Percentiles rank a stretch among this genome's conserved stretches.
These are phyloP conservation scores for Colletotrichum eremochloae DNA, from an alignment of 2,329 filamentous ascomycete genomes.

Conservation along the genomic window DNA sequence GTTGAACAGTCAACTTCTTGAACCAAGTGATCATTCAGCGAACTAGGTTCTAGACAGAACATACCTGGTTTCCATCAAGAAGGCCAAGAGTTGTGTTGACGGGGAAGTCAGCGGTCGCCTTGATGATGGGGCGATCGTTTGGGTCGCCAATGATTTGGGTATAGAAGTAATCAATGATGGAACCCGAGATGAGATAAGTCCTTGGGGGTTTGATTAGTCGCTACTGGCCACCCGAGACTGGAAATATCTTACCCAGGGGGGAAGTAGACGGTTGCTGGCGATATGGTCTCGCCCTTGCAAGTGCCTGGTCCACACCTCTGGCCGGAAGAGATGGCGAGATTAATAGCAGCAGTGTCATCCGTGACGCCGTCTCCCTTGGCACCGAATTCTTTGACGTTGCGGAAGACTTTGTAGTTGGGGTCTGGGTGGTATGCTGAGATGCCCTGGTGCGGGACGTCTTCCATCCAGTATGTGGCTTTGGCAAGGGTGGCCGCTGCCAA, in stretches of 20 bases:
- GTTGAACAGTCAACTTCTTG: background rate
- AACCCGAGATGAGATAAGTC: constrained; percentile 78
- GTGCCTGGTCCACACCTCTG: constrained; percentile 56
- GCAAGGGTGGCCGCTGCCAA: constrained; percentile 41
- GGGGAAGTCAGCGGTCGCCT: constrained; percentile 64
- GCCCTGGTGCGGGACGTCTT: constrained; percentile 61
- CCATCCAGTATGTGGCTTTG: constrained; percentile 56
- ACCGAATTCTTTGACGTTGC: constrained; percentile 63
- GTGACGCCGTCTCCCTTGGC: constrained; percentile 54
- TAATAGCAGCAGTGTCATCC: constrained; percentile 54
- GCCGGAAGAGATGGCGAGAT: constrained; percentile 53
- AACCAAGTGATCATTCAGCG: background rate
- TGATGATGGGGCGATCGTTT: constrained; percentile 66
- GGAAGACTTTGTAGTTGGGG: constrained; percentile 58
- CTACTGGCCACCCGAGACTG: background rate
- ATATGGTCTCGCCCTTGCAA: constrained; percentile 54
- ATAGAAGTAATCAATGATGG: constrained; percentile 83
- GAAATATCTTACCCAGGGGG: constrained; percentile 50
- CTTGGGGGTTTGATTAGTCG: constrained; percentile 43
- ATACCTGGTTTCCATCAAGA: constrained; percentile 58
- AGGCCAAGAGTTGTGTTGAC: constrained; percentile 55
- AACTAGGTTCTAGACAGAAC: background rate
- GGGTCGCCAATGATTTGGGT: constrained; percentile 83
- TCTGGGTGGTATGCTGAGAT: constrained; percentile 60
- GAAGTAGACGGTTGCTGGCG: constrained; percentile 55